phyloP scores from a whole-genome alignment of 306 rosid genomes.

The Trichosanthes cucumerina region DNA sequence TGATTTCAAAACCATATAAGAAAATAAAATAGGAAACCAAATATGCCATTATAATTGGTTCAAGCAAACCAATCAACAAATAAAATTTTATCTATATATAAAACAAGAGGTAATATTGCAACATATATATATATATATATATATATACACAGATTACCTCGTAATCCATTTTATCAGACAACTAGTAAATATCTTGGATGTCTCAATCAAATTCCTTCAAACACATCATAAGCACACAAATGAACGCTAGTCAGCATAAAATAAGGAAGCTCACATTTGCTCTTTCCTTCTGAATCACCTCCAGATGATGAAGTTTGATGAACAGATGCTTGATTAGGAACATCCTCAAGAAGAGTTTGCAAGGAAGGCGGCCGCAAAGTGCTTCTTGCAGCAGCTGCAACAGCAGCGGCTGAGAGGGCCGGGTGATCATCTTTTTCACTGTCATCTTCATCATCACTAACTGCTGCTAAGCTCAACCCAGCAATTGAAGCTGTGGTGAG shows the following conservation, averaged over 20 bases:
- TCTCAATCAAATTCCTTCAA: not conserved
- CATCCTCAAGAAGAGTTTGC: slow-evolving; percentile 90
- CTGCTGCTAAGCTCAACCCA: slow-evolving; percentile 58
- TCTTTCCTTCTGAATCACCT: slow-evolving; percentile 93
- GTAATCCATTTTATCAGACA: not conserved
- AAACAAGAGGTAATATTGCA: not conserved
- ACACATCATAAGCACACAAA: not conserved
- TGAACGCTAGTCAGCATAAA: not conserved
- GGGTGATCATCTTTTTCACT: slow-evolving; percentile 52
- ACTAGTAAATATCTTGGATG: not conserved
- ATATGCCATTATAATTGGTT: not conserved
- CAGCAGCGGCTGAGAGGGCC: slow-evolving; percentile 72
- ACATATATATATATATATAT: too few relatives aligned
- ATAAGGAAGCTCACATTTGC: slow-evolving; percentile 55
- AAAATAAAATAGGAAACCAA: not conserved
- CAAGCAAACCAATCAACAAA: not conserved
- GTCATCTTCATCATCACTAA: slow-evolving; percentile 90
- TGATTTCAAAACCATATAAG: not conserved
- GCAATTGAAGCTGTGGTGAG: slow-evolving; percentile 74
- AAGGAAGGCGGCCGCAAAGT: slow-evolving; percentile 92
- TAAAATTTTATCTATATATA: not conserved
- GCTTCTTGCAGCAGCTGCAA: slow-evolving; percentile 96
- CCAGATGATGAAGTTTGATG: slow-evolving; percentile 74
- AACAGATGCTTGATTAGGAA: slow-evolving; percentile 43
- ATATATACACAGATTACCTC: not conserved